These are phyloP conservation scores for Rhytidiadelphus loreus DNA, from an alignment of 225 moss, liverwort and hornwort genomes.

Conservation along the genomic window DNA sequence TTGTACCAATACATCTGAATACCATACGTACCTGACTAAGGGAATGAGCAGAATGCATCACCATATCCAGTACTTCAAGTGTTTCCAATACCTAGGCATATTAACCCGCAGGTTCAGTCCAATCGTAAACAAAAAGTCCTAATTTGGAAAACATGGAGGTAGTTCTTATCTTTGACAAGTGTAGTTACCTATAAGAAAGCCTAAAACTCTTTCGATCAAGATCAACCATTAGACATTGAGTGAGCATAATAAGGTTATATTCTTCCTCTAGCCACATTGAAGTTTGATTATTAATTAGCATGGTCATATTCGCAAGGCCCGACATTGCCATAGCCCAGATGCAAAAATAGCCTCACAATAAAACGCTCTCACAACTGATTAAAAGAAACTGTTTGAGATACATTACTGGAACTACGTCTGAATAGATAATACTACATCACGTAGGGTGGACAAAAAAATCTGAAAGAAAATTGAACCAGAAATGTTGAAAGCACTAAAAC, in stretches of 20 bases:
- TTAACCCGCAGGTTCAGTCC: background rate
- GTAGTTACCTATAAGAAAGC: background rate
- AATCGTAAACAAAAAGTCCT: background rate
- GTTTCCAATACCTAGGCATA: constrained; percentile 72
- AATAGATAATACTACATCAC: background rate
- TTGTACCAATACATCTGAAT: background rate
- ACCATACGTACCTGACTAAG: constrained; percentile 45
- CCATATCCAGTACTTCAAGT: constrained; percentile 82
- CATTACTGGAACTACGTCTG: background rate
- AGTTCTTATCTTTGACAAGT: background rate
- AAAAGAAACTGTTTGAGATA: background rate
- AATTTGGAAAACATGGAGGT: background rate
- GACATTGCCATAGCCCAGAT: background rate
- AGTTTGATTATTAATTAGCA: background rate
- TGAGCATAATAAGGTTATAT: background rate
- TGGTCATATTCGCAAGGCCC: background rate
- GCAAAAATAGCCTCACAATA: background rate
- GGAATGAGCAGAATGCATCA: constrained; percentile 89
- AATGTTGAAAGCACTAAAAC: background rate
- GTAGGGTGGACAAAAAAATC: background rate
- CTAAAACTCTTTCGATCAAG: background rate
- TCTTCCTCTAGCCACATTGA: background rate
- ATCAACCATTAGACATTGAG: background rate
- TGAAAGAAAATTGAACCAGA: background rate
- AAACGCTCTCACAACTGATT: background rate